Base-by-base conservation (phyloP, 2,329 filamentous ascomycete species). In the Tolypocladium paradoxum region DNA sequence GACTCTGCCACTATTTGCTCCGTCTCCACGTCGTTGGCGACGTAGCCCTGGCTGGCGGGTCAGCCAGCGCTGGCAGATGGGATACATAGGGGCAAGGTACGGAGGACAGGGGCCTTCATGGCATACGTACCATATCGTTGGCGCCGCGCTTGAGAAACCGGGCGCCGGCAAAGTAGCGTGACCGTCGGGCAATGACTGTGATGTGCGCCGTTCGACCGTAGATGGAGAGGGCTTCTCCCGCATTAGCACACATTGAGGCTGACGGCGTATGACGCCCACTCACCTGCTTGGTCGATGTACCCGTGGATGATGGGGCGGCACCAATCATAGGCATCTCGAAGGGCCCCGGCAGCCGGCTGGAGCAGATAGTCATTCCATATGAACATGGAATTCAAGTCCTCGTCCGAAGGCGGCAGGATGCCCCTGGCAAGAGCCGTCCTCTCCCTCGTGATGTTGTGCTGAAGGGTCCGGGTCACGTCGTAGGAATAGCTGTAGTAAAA, bases 401-500 rank as follows among this genome's bases (percentile, higher is more conserved):
- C 78, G 31, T 79, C 74, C 40, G 76, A 74, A 7, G 79, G 76
- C 31, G 81, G 78, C 2, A 80, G 73, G 14, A 77, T 70, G 1
- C 87, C 88, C 55, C 83, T 76, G 33, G 82, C 78, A 49, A 95
- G 70, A 3, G 85, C 83, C 49, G 81, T 76, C 38, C 93, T 81
- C 68, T 96, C 90, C 34, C 83, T 79, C 22, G 84, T 85, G 56
- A 99, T 90, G 63, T 99, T 99, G 64, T 92, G 84, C 67, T 99
- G 93, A 48, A 99, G 74, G 1, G 90, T 95, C 52, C 85, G 82
- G 0, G 93, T 99, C 60, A 97, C 87, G 65, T 99, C 90, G 71
- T 99, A 99, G 0, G 92, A 95, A 67, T 96, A 96, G 72, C 92
- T 96, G 73, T 96, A 99, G 70, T 99, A 99, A 68, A 99, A 99